Conservation (phyloP, 2,329 filamentous ascomycete genomes). For the Sordariomycetes sp. region DNA sequence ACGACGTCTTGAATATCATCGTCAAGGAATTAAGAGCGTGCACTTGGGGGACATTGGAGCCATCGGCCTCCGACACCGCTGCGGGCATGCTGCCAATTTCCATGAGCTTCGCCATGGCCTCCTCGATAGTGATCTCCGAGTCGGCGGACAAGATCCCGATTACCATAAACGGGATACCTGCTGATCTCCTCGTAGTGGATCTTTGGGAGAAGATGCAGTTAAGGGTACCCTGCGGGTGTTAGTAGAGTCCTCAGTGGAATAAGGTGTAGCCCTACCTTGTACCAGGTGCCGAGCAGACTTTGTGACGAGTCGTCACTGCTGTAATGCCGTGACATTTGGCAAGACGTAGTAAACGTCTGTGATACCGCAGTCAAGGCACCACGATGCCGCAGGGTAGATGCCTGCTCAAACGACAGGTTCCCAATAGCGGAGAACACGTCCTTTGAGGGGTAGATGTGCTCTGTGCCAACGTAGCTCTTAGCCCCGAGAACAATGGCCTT, state of each 20-base stretch:
- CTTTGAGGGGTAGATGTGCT: slow-evolving; percentile 16
- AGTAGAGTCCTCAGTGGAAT: not conserved
- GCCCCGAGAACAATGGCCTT: slow-evolving; percentile 3
- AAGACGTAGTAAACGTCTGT: slow-evolving; percentile 75
- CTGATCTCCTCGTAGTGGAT: slow-evolving; percentile 80
- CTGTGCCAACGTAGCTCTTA: slow-evolving; percentile 2
- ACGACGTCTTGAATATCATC: slow-evolving; percentile 79
- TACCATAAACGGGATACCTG: slow-evolving; percentile 80
- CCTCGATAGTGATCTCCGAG: slow-evolving; percentile 33
- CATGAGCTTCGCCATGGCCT: slow-evolving; percentile 53
- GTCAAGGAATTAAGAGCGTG: slow-evolving; percentile 92
- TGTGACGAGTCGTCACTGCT: slow-evolving; percentile 20
- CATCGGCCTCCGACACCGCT: slow-evolving; percentile 44
- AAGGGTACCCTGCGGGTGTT: slow-evolving; percentile 39
- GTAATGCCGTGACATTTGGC: slow-evolving; percentile 48
- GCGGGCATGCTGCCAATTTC: slow-evolving; percentile 45
- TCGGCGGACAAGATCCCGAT: slow-evolving; percentile 68
- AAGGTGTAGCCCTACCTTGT: slow-evolving; percentile 38
- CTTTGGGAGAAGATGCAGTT: slow-evolving; percentile 63
- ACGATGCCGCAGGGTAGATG: slow-evolving; percentile 75
- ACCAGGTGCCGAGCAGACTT: slow-evolving; percentile 56
- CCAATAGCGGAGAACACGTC: slow-evolving; percentile 57
- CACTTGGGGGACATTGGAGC: slow-evolving; percentile 71
- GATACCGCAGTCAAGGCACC: slow-evolving; percentile 92
- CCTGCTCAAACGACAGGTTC: slow-evolving; percentile 66